Conservation (phyloP, 1,284 basidiomycete genomes). For the Moniliophthora roreri region DNA sequence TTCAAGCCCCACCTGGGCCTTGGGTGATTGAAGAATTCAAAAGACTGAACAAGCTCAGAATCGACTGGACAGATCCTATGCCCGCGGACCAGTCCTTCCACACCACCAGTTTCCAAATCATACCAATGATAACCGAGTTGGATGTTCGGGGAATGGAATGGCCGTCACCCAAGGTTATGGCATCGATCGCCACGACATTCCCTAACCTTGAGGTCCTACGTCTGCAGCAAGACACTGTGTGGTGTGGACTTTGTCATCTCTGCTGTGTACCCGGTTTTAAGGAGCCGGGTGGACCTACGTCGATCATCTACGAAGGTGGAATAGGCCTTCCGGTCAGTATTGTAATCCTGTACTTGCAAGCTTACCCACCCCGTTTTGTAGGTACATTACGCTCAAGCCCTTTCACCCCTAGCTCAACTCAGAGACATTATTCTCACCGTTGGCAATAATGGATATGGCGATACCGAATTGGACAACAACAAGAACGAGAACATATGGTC, state of each 20-base stretch:
- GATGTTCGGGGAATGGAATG: constrained; percentile 31
- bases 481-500: constrained; percentile 29
- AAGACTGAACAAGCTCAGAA: constrained; percentile 23
- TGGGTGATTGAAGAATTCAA: constrained; percentile 29
- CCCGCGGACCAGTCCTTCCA: constrained; percentile 20
- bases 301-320: constrained; percentile 28
- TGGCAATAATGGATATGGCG: constrained; percentile 22
- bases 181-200: constrained; percentile 21
- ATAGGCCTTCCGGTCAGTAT: constrained; percentile 31
- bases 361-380: constrained; percentile 9
- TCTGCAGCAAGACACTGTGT: constrained; percentile 27
- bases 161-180: constrained; percentile 30
- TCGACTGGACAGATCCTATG: constrained; percentile 27
- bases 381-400: constrained; percentile 30
- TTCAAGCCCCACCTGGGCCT: neutral
- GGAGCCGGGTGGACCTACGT: constrained; percentile 21
- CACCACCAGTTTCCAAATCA: constrained; percentile 18
- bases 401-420: constrained; percentile 24
- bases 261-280: constrained; percentile 27
- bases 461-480: constrained; percentile 15
- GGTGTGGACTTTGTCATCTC: constrained; percentile 36
- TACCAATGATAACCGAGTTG: constrained; percentile 24
- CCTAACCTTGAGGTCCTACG: constrained; percentile 25
- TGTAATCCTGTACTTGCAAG: neutral
- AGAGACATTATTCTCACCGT: constrained; percentile 30